These are phyloP conservation scores for Coemansia sp. DNA, from an alignment of 192 early-diverging fungal species.

Conservation along the genomic window DNA sequence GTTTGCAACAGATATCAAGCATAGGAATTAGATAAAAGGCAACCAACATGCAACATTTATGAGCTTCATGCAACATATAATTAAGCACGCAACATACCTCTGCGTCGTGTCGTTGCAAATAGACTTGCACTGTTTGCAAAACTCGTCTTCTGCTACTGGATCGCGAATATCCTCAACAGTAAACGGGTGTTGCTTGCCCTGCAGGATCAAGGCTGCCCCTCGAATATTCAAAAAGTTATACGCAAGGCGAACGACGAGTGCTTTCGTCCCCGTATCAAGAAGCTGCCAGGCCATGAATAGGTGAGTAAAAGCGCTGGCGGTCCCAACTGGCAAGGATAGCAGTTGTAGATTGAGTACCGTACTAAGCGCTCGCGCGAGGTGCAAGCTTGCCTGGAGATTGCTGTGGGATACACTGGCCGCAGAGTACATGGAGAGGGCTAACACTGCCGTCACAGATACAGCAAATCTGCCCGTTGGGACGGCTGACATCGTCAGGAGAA, in stretches of 20 bases:
- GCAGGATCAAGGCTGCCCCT: not conserved
- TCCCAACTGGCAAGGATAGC: not conserved
- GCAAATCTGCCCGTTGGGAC: not conserved
- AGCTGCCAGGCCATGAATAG: not conserved
- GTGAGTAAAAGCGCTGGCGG: not conserved
- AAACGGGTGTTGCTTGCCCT: not conserved
- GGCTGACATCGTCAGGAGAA: not conserved
- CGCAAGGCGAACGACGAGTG: not conserved
- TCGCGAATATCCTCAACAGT: not conserved
- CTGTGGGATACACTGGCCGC: not conserved
- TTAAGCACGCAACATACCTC: too few relatives aligned
- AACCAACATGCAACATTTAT: not conserved
- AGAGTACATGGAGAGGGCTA: not conserved
- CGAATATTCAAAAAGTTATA: not conserved
- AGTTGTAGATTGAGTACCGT: not conserved
- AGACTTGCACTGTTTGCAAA: too few relatives aligned
- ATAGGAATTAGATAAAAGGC: not conserved
- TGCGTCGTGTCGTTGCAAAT: too few relatives aligned
- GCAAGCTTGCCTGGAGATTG: not conserved
- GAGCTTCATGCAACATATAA: too few relatives aligned
- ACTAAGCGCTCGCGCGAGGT: conserved; percentile 4
- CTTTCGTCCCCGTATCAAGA: not conserved
- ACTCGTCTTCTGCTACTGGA: too few relatives aligned
- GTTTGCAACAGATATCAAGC: not conserved
- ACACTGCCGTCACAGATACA: not conserved